phyloP scores from a whole-genome alignment of 257 asterid genomes.

The Solanum sitiens region DNA sequence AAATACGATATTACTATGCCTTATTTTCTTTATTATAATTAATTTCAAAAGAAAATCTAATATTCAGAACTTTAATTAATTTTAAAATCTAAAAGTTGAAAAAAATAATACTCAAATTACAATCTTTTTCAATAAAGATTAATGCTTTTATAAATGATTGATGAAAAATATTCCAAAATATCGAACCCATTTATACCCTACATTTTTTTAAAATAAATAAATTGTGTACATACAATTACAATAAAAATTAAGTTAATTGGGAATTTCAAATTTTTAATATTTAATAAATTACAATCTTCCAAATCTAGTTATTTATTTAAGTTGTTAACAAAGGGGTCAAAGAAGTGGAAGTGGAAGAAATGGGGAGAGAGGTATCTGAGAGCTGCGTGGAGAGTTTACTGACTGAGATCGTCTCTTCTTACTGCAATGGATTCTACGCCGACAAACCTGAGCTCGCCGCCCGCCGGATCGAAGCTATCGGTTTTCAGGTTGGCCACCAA shows the following conservation, averaged over 20 bases:
- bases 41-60: too few relatives aligned
- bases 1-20: not conserved
- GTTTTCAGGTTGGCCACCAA: slow-evolving; percentile 95
- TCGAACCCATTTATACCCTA: not conserved
- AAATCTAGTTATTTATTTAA: not conserved
- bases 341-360: not conserved
- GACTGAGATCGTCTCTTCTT: slow-evolving; percentile 71
- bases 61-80: too few relatives aligned
- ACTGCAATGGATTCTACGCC: slow-evolving; percentile 74
- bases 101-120: not conserved
- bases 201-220: not conserved
- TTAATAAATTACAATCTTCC: not conserved
- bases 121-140: not conserved
- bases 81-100: not conserved
- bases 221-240: not conserved
- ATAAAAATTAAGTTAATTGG: not conserved
- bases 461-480: slow-evolving; percentile 92
- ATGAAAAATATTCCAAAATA: too few relatives aligned
- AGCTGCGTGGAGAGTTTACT: slow-evolving; percentile 92
- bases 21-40: not conserved
- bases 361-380: slow-evolving; percentile 81
- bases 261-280: not conserved
- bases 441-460: slow-evolving; percentile 94
- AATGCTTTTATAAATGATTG: not conserved
- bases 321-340: not conserved